A percentile compares a stretch with the other conserved stretches of the same genome.
These are phyloP conservation scores for Globisporangium camurandrum DNA, from an alignment of 352 stramenopile species.

Conservation along the genomic window DNA sequence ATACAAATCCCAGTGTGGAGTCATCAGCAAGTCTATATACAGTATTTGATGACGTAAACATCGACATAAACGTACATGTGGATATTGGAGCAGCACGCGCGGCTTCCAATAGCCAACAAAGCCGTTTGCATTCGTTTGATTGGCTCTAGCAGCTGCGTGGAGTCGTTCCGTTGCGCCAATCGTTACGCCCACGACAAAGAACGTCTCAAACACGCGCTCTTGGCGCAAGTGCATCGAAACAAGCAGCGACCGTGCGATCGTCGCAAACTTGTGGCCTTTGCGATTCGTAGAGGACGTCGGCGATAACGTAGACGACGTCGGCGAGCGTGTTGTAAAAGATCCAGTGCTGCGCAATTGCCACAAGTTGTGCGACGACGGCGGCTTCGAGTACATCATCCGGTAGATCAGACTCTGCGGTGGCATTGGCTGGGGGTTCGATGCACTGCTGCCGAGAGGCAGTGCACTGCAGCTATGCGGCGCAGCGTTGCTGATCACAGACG, in stretches of 20 bases:
- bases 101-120: constrained; percentile 65
- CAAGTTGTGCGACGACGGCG: constrained; percentile 42
- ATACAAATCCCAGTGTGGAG: too few species aligned
- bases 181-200: constrained; percentile 56
- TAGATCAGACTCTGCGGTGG: constrained; percentile 62
- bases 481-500: too few species aligned
- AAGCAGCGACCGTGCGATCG: constrained; percentile 61
- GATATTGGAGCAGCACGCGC: constrained; percentile 61
- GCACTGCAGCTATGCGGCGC: too few species aligned
- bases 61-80: constrained; percentile 42
- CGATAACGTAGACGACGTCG: constrained; percentile 3
- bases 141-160: constrained; percentile 16
- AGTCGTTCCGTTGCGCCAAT: constrained; percentile 26
- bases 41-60: too few species aligned
- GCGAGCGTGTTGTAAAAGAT: too few species aligned
- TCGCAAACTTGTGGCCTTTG: constrained; percentile 39
- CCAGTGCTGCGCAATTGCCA: constrained; percentile 56
- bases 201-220: constrained; percentile 79
- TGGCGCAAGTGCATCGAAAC: constrained; percentile 78
- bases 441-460: constrained; percentile 5
- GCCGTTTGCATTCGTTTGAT: constrained; percentile 12
- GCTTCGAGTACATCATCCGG: constrained; percentile 71
- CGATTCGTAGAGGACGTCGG: not conserved
- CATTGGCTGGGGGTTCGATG: too few species aligned
- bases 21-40: too few species aligned